These are phyloP conservation scores for Scutellaria galericulata DNA, from an alignment of 257 asterid species.

Conservation along the genomic window DNA sequence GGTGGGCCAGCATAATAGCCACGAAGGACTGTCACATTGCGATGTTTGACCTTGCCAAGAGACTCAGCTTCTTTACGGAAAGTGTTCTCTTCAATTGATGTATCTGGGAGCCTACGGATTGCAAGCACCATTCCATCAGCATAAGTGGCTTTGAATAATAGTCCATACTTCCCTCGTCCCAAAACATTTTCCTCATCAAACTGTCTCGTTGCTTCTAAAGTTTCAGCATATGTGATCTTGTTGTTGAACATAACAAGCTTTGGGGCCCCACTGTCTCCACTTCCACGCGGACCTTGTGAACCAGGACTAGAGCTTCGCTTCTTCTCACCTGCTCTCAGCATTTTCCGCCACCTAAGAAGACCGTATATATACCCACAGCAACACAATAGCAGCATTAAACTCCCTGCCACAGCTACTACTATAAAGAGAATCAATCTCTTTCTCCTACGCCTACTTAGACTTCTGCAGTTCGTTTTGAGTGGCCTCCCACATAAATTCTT, in stretches of 20 bases:
- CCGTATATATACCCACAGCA: slow-evolving; percentile 69
- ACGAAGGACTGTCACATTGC: slow-evolving; percentile 79
- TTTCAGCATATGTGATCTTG: slow-evolving; percentile 77
- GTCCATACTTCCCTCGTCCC: slow-evolving; percentile 70
- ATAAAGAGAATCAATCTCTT: slow-evolving; percentile 64
- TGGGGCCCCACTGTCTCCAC: slow-evolving; percentile 75
- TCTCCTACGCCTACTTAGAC: slow-evolving; percentile 42
- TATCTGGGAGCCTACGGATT: slow-evolving; percentile 67
- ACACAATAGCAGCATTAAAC: slow-evolving; percentile 55
- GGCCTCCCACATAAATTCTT: slow-evolving; percentile 71
- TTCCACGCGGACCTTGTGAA: slow-evolving; percentile 64
- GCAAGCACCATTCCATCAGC: slow-evolving; percentile 91
- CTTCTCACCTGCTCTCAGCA: slow-evolving; percentile 66
- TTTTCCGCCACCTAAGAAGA: slow-evolving; percentile 65
- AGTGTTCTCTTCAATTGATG: slow-evolving; percentile 59
- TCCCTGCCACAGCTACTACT: slow-evolving; percentile 62
- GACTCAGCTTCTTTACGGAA: slow-evolving; percentile 81
- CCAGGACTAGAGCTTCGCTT: slow-evolving; percentile 81
- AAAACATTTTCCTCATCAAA: slow-evolving; percentile 86
- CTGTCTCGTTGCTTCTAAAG: slow-evolving; percentile 82
- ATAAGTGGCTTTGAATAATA: slow-evolving; percentile 69
- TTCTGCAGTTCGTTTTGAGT: slow-evolving; percentile 50
- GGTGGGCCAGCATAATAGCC: slow-evolving; percentile 90
- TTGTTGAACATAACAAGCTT: slow-evolving; percentile 80
- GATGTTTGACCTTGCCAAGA: slow-evolving; percentile 77